Conservation (phyloP, 768 basidiomycete species). For the Termitomyces eurrhizus region DNA sequence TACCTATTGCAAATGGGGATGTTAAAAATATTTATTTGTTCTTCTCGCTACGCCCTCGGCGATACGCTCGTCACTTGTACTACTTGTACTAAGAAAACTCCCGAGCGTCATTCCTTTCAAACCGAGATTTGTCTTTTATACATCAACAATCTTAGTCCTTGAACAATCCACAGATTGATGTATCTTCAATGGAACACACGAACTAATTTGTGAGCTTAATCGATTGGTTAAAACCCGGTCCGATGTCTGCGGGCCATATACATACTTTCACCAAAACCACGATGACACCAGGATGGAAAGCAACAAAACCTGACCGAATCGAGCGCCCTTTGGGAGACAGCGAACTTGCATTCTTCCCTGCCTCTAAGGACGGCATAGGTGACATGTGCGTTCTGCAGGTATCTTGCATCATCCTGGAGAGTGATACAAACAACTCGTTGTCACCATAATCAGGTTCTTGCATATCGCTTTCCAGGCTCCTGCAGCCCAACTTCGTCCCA, state of each 20-base stretch:
- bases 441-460: conserved; percentile 22
- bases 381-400: conserved; percentile 28
- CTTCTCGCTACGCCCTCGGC: too few species aligned
- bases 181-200: neutral
- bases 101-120: neutral
- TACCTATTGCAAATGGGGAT: neutral
- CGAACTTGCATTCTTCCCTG: conserved; percentile 28
- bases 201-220: neutral
- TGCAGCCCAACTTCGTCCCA: conserved; percentile 12
- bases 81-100: neutral
- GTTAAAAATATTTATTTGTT: neutral
- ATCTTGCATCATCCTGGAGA: neutral
- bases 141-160: neutral
- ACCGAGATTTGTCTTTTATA: neutral
- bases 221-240: neutral
- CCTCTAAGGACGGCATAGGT: conserved; percentile 26
- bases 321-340: conserved; percentile 26
- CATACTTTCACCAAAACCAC: neutral
- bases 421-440: neutral
- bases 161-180: neutral
- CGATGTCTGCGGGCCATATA: neutral
- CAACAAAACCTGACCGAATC: conserved; percentile 6
- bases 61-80: neutral
- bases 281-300: neutral
- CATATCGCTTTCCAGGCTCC: conserved; percentile 27